Evolutionary conservation across 1,139 yeast species (phyloP).

Genomic region (Starmera stellimalicola): DNA sequence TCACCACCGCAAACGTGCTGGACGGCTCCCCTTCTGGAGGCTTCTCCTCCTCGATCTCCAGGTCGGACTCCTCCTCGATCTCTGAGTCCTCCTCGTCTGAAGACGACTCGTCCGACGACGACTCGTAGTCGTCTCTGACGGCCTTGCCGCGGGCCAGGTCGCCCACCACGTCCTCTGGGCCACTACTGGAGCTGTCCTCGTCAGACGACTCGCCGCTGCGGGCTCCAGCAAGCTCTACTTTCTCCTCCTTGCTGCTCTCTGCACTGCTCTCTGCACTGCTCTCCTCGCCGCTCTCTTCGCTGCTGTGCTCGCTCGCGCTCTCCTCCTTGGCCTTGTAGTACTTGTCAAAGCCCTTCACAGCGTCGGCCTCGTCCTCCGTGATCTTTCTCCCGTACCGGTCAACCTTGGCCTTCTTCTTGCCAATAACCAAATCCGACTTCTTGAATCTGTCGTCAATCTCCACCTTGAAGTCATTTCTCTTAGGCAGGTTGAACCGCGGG

Average conservation of each 20-base stretch:
- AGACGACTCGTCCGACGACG: conserved; percentile 28
- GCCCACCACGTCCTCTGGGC: conserved; percentile 19
- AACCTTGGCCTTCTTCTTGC: conserved; percentile 52
- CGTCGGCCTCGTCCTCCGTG: conserved; percentile 30
- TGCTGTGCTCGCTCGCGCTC: conserved; percentile 18
- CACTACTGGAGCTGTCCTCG: conserved; percentile 13
- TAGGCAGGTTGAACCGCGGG: conserved; percentile 79
- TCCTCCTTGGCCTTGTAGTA: conserved; percentile 35
- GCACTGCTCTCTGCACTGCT: conserved; percentile 18
- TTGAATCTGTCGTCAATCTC: conserved; percentile 83
- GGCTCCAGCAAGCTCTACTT: conserved; percentile 16
- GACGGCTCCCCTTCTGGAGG: conserved; percentile 88
- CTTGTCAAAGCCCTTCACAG: conserved; percentile 46
- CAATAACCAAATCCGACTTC: conserved; percentile 55
- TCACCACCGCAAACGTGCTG: conserved; percentile 77
- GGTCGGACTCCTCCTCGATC: conserved; percentile 42
- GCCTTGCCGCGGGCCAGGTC: conserved; percentile 79
- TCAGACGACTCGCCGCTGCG: conserved; percentile 18
- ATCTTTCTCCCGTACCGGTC: conserved; percentile 84
- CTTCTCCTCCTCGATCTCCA: conserved; percentile 46
- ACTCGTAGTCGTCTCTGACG: conserved; percentile 28
- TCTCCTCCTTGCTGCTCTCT: conserved; percentile 21
- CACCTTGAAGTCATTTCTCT: conserved; percentile 59
- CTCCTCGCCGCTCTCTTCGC: conserved; percentile 18
- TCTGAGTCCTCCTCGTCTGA: conserved; percentile 25